Conservation (phyloP, 805 yeast genomes). For the Saturnispora bothae region DNA sequence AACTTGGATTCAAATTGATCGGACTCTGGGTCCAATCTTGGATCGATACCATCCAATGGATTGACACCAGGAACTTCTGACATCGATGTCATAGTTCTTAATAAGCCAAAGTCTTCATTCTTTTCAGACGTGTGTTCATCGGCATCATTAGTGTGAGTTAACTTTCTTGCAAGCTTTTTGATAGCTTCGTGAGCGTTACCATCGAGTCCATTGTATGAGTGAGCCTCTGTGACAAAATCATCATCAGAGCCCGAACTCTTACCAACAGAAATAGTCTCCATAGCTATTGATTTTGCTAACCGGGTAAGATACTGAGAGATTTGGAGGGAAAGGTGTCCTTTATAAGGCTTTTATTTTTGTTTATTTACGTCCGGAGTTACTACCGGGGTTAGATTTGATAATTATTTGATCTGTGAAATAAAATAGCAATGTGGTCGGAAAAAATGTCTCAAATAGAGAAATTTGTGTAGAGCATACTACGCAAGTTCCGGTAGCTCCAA, state of each 20-base stretch:
- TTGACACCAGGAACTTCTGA: slow-evolving; percentile 40
- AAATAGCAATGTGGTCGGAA: background rate
- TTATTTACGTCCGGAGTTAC: background rate
- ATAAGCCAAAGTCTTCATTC: slow-evolving; percentile 14
- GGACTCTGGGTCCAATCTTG: slow-evolving; percentile 47
- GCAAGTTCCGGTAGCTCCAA: background rate
- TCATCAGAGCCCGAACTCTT: slow-evolving; percentile 12
- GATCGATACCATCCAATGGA: slow-evolving; percentile 28
- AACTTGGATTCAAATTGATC: slow-evolving; percentile 49
- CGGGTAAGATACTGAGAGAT: too few relatives aligned
- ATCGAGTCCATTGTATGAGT: slow-evolving; percentile 30
- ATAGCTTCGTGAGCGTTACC: slow-evolving; percentile 25
- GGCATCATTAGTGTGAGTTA: slow-evolving; percentile 17
- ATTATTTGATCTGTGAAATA: background rate
- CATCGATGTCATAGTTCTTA: slow-evolving; percentile 37
- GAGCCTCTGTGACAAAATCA: slow-evolving; percentile 7
- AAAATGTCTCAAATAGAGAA: too few relatives aligned
- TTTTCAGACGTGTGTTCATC: slow-evolving; percentile 8
- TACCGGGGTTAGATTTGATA: background rate
- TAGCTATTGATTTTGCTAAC: background rate
- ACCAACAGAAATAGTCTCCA: slow-evolving; percentile 22
- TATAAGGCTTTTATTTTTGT: too few relatives aligned
- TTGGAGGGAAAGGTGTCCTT: too few relatives aligned
- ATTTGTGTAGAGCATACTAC: background rate
- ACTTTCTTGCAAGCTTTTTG: slow-evolving; percentile 33